Percentiles rank a stretch among this genome's conserved stretches.
These are phyloP conservation scores for Alnus glutinosa DNA, from an alignment of 306 rosid species.

Conservation along the genomic window DNA sequence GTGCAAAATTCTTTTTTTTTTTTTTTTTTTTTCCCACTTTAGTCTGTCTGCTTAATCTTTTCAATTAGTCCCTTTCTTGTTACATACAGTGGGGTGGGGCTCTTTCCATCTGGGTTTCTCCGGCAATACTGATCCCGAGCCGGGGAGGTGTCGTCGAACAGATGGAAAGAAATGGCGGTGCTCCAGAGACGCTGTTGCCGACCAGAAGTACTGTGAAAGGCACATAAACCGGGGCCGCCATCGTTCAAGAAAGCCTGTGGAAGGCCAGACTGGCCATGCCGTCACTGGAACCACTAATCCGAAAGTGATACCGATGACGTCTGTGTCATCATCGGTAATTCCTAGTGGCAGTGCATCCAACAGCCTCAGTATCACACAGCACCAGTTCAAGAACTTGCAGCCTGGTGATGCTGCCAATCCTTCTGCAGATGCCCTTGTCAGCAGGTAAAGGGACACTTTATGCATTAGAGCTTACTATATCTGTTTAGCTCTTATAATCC, in stretches of 20 bases:
- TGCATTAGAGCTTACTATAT: background rate
- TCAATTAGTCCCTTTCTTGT: background rate
- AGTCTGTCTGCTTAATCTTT: conserved; percentile 18
- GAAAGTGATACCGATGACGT: conserved; percentile 27
- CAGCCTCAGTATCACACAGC: conserved; percentile 19
- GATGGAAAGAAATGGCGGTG: conserved; percentile 73
- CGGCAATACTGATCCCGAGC: conserved; percentile 52
- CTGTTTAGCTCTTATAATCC: conserved; percentile 23
- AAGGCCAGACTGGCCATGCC: conserved; percentile 59
- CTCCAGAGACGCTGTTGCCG: conserved; percentile 59
- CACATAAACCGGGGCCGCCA: conserved; percentile 68
- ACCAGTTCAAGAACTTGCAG: conserved; percentile 44
- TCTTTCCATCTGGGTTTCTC: conserved; percentile 53
- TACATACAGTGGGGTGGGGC: conserved; percentile 44
- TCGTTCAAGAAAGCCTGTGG: conserved; percentile 80
- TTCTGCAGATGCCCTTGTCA: conserved; percentile 28
- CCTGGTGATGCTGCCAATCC: conserved; percentile 29
- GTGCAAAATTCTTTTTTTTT: conserved; percentile 18
- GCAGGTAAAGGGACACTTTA: conserved; percentile 32
- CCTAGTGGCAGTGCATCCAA: conserved; percentile 33
- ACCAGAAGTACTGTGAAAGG: conserved; percentile 63
- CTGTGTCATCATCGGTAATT: conserved; percentile 26
- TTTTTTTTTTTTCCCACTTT: conserved; percentile 15
- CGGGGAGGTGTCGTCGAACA: conserved; percentile 64
- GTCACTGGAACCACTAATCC: conserved; percentile 39